Conservation (phyloP, 768 basidiomycete species). For the Macrolepiota dolichaula region DNA sequence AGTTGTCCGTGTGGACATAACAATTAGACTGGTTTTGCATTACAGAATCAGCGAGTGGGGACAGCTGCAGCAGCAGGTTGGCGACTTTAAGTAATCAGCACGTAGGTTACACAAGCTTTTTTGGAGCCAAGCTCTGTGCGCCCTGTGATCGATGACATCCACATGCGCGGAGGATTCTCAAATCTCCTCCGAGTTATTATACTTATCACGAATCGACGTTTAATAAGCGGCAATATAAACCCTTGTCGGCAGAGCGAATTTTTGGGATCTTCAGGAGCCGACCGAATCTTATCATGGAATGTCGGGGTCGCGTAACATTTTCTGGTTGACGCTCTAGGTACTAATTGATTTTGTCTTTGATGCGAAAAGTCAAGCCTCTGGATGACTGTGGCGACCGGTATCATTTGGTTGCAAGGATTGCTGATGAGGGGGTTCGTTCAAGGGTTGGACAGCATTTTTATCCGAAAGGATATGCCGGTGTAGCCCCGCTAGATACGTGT, state of each 20-base stretch:
- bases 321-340: background rate
- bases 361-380: background rate
- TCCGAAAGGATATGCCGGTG: too few relatives aligned
- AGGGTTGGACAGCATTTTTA: too few relatives aligned
- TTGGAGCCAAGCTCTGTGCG: background rate
- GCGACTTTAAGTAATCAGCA: too few relatives aligned
- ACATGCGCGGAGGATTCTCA: background rate
- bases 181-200: background rate
- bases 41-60: too few relatives aligned
- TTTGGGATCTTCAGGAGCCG: background rate
- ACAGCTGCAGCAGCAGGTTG: too few relatives aligned
- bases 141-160: background rate
- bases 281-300: background rate
- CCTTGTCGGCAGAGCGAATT: background rate
- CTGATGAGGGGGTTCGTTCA: too few relatives aligned
- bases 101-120: too few relatives aligned
- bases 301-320: background rate
- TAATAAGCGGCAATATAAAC: background rate
- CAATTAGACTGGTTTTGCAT: too few relatives aligned
- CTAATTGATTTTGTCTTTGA: background rate
- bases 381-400: background rate
- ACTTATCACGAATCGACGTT: background rate
- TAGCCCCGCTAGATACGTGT: too few relatives aligned
- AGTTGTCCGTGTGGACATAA: too few relatives aligned
- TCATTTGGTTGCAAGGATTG: background rate